A percentile compares a stretch with the other conserved stretches of the same genome.
Conservation (phyloP, 2,329 filamentous ascomycete species). For the Aaosphaeria arxii region DNA sequence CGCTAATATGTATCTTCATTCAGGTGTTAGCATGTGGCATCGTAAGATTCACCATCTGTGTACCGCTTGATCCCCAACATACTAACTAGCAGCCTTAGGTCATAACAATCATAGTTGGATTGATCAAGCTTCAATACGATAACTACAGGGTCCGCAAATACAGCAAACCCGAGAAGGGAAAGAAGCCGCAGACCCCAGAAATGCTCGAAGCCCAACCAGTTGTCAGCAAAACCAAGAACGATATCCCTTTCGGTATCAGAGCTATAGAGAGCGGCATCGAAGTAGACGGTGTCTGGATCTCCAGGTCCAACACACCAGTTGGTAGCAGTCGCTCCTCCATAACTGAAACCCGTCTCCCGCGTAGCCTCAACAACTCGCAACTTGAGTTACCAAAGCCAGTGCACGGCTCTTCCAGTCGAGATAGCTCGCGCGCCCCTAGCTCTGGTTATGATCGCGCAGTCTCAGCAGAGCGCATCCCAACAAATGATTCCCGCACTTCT, state of each 20-base stretch:
- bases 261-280: constrained; percentile 81
- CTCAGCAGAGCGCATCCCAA: constrained; percentile 33
- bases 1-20: constrained; percentile 1
- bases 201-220: constrained; percentile 64
- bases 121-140: constrained; percentile 58
- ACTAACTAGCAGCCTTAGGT: constrained; percentile 41
- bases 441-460: constrained; percentile 38
- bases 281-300: constrained; percentile 72
- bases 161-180: constrained; percentile 36
- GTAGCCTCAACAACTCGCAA: constrained; percentile 29
- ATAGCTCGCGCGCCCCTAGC: constrained; percentile 32
- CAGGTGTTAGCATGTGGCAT: constrained; percentile 74
- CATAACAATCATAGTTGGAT: constrained; percentile 65
- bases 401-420: constrained; percentile 29
- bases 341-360: constrained; percentile 25
- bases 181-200: constrained; percentile 48
- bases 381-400: constrained; percentile 28
- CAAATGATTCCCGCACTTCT: constrained; percentile 27
- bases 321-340: constrained; percentile 35
- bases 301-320: constrained; percentile 42
- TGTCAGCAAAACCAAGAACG: constrained; percentile 58
- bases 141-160: constrained; percentile 43
- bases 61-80: constrained; percentile 1
- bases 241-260: constrained; percentile 81
- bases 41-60: constrained; percentile 33